phyloP scores from a whole-genome alignment of 129 eudicot species.

The Escallonia rubra region DNA sequence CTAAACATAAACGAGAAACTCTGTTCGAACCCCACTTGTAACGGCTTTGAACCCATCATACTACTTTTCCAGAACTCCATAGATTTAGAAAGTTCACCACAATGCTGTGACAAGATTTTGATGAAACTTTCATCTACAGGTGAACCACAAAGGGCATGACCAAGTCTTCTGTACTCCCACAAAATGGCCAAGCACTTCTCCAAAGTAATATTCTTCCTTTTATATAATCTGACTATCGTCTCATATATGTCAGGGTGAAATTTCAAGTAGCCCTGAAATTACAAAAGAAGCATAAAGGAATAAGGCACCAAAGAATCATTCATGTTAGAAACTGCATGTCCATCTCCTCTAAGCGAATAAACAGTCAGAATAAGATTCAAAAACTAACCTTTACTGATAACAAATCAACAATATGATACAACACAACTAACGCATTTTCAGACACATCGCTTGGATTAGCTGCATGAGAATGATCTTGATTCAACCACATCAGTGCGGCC shows the following conservation, averaged over 20 bases:
- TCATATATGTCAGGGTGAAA: constrained; percentile 57
- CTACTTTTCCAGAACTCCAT: constrained; percentile 66
- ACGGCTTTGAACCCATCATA: constrained; percentile 45
- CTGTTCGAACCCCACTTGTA: constrained; percentile 58
- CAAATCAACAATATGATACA: constrained; percentile 66
- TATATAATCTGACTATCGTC: constrained; percentile 42
- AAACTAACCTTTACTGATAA: constrained; percentile 65
- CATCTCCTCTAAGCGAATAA: not conserved
- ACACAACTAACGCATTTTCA: constrained; percentile 39
- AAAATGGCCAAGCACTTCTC: constrained; percentile 44
- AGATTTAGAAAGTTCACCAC: constrained; percentile 35
- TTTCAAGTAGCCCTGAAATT: constrained; percentile 62
- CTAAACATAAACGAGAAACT: constrained; percentile 35
- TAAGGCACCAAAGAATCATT: constrained; percentile 2
- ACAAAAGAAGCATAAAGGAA: constrained; percentile 13
- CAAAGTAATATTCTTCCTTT: constrained; percentile 44
- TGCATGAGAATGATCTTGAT: constrained; percentile 27
- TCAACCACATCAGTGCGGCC: constrained; percentile 54
- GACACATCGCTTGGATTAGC: constrained; percentile 25
- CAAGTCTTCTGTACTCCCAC: constrained; percentile 77
- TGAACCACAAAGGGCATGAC: constrained; percentile 85
- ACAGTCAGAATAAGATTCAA: constrained; percentile 7
- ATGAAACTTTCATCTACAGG: constrained; percentile 59
- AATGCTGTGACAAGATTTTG: constrained; percentile 40
- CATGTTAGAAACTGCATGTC: constrained; percentile 1